Evolutionary conservation across 805 yeast genomes (phyloP).

Genomic region (Metschnikowia borealis): DNA sequence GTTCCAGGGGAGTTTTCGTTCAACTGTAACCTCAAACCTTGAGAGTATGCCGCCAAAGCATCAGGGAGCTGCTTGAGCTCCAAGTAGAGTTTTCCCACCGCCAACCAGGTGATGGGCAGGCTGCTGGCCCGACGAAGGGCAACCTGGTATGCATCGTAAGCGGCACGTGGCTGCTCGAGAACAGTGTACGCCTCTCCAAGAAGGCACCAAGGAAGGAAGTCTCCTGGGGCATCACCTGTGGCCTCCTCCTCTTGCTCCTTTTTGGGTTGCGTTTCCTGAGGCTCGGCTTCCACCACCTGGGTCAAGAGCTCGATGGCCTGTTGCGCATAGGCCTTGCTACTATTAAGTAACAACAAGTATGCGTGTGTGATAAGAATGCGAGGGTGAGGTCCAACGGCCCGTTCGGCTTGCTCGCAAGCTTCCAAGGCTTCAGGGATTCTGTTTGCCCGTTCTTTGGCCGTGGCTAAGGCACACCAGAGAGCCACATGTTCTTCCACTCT

Average conservation of each 20-base stretch:
- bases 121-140: constrained; percentile 50
- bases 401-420: constrained; percentile 47
- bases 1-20: constrained; percentile 45
- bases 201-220: constrained; percentile 56
- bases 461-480: constrained; percentile 51
- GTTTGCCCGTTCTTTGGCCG: constrained; percentile 48
- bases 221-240: constrained; percentile 30
- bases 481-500: constrained; percentile 45
- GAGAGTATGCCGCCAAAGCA: constrained; percentile 64
- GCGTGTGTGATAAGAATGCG: constrained; percentile 47
- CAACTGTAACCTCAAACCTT: constrained; percentile 51
- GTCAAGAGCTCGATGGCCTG: constrained; percentile 19
- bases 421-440: constrained; percentile 47
- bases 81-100: constrained; percentile 59
- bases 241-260: constrained; percentile 15
- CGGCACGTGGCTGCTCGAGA: constrained; percentile 44
- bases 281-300: constrained; percentile 19
- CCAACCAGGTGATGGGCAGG: constrained; percentile 62
- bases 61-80: constrained; percentile 59
- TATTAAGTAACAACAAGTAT: constrained; percentile 41
- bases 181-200: constrained; percentile 50
- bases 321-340: constrained; percentile 15
- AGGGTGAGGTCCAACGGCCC: constrained; percentile 42
- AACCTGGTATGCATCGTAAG: constrained; percentile 53
- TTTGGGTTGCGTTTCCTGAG: constrained; percentile 12